phyloP scores from a whole-genome alignment of 768 basidiomycete species.

The Suillus cothurnatus region DNA sequence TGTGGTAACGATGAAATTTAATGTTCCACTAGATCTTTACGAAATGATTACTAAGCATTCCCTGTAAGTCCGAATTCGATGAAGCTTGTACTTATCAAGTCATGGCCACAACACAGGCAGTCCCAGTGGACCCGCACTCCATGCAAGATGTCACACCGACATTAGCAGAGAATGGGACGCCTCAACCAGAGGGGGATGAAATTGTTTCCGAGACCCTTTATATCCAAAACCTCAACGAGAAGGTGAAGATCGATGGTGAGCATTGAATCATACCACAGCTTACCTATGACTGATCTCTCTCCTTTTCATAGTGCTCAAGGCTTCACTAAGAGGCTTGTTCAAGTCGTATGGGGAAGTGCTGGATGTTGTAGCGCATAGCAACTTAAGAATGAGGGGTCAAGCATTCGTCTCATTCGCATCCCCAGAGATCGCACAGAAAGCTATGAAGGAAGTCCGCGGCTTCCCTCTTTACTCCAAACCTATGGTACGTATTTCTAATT shows the following conservation, averaged over 20 bases:
- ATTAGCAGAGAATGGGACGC: conserved; percentile 17
- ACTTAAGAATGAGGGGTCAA: conserved; percentile 97
- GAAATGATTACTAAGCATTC: conserved; percentile 5
- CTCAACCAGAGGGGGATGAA: conserved; percentile 41
- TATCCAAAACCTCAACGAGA: conserved; percentile 96
- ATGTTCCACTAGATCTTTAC: background rate
- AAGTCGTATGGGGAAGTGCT: conserved; percentile 91
- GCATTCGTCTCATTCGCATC: conserved; percentile 94
- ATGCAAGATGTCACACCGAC: conserved; percentile 25
- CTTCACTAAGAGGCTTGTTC: conserved; percentile 86
- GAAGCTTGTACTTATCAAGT: conserved; percentile 12
- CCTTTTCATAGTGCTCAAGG: conserved; percentile 69
- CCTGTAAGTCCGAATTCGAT: background rate
- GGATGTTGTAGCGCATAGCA: conserved; percentile 93
- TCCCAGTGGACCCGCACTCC: conserved; percentile 30
- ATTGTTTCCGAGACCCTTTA: conserved; percentile 83
- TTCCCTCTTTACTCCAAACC: conserved; percentile 97
- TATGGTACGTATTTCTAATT: conserved; percentile 61
- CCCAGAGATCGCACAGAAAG: conserved; percentile 81
- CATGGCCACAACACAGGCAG: conserved; percentile 42
- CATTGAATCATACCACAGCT: background rate
- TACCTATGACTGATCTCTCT: conserved; percentile 13
- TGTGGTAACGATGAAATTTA: background rate
- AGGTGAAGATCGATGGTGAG: conserved; percentile 78
- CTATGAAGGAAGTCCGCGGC: conserved; percentile 88